These are phyloP conservation scores for Penicillium sp. DNA, from an alignment of 2,329 filamentous ascomycete genomes.

Conservation along the genomic window DNA sequence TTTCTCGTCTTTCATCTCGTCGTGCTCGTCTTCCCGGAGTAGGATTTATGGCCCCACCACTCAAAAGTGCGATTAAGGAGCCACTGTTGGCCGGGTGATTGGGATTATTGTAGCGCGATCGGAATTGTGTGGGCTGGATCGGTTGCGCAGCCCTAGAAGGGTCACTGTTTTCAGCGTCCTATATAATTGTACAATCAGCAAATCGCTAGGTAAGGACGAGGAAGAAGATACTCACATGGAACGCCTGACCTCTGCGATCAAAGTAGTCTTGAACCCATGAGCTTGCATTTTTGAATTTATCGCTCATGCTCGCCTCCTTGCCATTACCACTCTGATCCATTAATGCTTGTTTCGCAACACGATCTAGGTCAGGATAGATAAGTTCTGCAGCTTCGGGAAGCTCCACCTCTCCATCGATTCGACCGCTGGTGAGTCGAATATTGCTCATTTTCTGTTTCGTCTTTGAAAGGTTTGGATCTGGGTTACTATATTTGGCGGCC, in stretches of 20 bases:
- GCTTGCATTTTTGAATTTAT: not conserved
- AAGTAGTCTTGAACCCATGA: slow-evolving; percentile 19
- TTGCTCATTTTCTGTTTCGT: not conserved
- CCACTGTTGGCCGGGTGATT: not conserved
- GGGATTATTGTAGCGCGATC: slow-evolving; percentile 10
- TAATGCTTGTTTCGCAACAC: not conserved
- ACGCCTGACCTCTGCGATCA: slow-evolving; percentile 12
- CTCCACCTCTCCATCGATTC: not conserved
- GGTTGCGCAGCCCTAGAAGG: slow-evolving; percentile 8
- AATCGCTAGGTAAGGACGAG: not conserved
- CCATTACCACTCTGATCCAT: not conserved
- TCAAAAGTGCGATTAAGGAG: not conserved
- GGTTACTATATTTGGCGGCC: not conserved
- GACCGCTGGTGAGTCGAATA: slow-evolving; percentile 2
- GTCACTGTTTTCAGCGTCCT: slow-evolving; percentile 12
- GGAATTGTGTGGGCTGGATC: not conserved
- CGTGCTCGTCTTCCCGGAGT: not conserved
- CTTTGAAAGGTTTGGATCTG: not conserved
- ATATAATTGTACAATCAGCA: not conserved
- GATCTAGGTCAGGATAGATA: slow-evolving; percentile 4
- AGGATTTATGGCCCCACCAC: not conserved
- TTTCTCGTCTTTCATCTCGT: not conserved
- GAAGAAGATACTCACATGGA: slow-evolving; percentile 2
- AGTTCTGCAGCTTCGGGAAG: slow-evolving; percentile 1
- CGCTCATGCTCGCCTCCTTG: not conserved